phyloP scores from a whole-genome alignment of 768 basidiomycete genomes.

The Pleurotus sapidus region DNA sequence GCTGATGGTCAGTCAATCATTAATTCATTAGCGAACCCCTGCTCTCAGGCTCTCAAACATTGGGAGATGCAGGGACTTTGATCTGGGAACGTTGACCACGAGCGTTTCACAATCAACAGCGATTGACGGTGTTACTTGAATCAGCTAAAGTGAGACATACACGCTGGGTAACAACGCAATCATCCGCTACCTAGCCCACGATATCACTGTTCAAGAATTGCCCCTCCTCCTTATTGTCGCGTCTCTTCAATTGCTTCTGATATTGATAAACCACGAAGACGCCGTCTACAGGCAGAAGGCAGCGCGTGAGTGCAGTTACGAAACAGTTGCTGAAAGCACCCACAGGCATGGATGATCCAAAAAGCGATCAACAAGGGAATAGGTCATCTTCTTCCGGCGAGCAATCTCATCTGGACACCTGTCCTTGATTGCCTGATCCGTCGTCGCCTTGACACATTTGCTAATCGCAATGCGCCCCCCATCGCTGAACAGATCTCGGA shows the following conservation, averaged over 20 bases:
- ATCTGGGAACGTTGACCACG: too few species aligned
- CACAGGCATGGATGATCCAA: conserved; percentile 4
- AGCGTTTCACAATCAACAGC: too few species aligned
- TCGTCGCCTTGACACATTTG: conserved; percentile 4
- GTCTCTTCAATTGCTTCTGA: conserved; percentile 2
- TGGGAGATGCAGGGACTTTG: too few species aligned
- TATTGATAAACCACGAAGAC: conserved; percentile 6
- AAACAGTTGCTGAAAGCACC: neutral
- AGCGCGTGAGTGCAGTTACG: neutral
- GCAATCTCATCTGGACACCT: neutral
- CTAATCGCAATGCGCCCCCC: conserved; percentile 1
- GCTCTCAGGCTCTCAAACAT: too few species aligned
- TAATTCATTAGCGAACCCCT: too few species aligned
- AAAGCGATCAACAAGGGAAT: conserved; percentile 4
- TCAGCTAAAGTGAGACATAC: too few species aligned
- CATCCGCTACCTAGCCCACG: too few species aligned
- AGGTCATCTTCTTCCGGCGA: conserved; percentile 1
- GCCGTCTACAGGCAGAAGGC: neutral
- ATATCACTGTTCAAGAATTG: neutral
- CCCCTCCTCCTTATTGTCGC: conserved; percentile 7
- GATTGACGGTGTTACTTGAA: too few species aligned
- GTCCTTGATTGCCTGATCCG: conserved; percentile 1
- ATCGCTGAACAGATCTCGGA: neutral
- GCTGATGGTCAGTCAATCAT: too few species aligned
- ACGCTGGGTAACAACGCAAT: too few species aligned